These are phyloP conservation scores for Penicillium tannophilum DNA, from an alignment of 495 filamentous ascomycete species.

Conservation along the genomic window DNA sequence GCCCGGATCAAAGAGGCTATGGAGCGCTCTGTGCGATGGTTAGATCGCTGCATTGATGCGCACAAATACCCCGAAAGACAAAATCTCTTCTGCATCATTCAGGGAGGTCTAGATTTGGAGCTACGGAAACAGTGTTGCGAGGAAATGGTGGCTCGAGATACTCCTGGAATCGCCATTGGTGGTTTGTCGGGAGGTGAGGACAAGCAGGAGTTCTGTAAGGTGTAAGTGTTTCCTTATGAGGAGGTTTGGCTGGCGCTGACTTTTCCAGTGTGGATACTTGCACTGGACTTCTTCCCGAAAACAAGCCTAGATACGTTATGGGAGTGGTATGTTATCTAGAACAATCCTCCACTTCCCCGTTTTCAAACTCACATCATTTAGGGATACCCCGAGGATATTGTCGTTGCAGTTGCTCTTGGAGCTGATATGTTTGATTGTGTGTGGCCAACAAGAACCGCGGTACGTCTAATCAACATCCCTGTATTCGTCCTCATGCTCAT, in stretches of 20 bases:
- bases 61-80: constrained; percentile 82
- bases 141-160: constrained; percentile 90
- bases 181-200: constrained; percentile 86
- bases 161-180: constrained; percentile 95
- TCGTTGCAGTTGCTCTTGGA: constrained; percentile 88
- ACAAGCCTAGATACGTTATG: constrained; percentile 97
- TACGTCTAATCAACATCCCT: constrained; percentile 28
- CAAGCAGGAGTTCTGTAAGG: constrained; percentile 63
- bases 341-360: too few relatives aligned
- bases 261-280: constrained; percentile 73
- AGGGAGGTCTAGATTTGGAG: constrained; percentile 91
- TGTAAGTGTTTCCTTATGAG: constrained; percentile 37
- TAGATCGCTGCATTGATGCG: constrained; percentile 92
- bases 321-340: constrained; percentile 66
- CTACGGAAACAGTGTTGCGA: constrained; percentile 80
- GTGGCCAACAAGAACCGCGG: constrained; percentile 94
- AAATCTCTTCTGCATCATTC: constrained; percentile 99
- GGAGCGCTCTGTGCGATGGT: constrained; percentile 96
- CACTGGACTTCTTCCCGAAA: constrained; percentile 79
- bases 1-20: constrained; percentile 90
- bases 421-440: constrained; percentile 99
- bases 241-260: constrained; percentile 9
- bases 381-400: constrained; percentile 92
- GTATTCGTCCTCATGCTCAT: constrained; percentile 4
- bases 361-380: constrained; percentile 19